phyloP scores from a whole-genome alignment of 257 asterid species.

The Capsicum baccatum region DNA sequence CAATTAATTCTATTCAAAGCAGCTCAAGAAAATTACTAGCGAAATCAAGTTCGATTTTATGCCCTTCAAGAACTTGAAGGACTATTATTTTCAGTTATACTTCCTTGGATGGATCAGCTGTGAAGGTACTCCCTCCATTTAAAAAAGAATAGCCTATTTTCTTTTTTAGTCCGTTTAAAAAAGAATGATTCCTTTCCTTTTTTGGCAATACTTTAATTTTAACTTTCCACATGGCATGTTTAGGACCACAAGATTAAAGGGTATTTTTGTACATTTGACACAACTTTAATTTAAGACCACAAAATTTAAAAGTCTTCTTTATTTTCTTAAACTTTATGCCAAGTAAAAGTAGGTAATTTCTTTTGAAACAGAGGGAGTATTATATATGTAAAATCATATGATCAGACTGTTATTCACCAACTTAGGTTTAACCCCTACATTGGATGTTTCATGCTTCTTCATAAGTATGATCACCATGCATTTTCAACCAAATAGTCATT shows the following conservation, averaged over 20 bases:
- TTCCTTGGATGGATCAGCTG: constrained; percentile 66
- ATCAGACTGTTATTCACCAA: neutral
- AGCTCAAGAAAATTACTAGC: constrained; percentile 72
- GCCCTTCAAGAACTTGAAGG: constrained; percentile 73
- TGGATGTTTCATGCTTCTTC: constrained; percentile 1
- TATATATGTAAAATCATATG: neutral
- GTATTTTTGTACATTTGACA: too few species aligned
- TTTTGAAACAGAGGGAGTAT: constrained; percentile 35
- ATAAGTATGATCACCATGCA: neutral
- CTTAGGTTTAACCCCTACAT: neutral
- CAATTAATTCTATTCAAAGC: constrained; percentile 63
- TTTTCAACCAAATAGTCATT: neutral
- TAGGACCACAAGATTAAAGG: too few species aligned
- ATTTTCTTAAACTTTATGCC: too few species aligned
- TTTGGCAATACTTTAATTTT: too few species aligned
- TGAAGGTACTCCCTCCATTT: constrained; percentile 41
- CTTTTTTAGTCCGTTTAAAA: too few species aligned
- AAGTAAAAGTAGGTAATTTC: too few species aligned
- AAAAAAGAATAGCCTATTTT: too few species aligned
- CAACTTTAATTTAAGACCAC: too few species aligned
- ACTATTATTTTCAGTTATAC: constrained; percentile 62
- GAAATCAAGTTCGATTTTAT: constrained; percentile 61
- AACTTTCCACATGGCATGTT: too few species aligned
- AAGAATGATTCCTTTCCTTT: too few species aligned
- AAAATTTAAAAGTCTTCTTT: too few species aligned